A percentile compares a stretch with the other conserved stretches of the same genome.
These are phyloP conservation scores for Pyrenophora seminiperda DNA, from an alignment of 2,329 filamentous ascomycete species.

Conservation along the genomic window DNA sequence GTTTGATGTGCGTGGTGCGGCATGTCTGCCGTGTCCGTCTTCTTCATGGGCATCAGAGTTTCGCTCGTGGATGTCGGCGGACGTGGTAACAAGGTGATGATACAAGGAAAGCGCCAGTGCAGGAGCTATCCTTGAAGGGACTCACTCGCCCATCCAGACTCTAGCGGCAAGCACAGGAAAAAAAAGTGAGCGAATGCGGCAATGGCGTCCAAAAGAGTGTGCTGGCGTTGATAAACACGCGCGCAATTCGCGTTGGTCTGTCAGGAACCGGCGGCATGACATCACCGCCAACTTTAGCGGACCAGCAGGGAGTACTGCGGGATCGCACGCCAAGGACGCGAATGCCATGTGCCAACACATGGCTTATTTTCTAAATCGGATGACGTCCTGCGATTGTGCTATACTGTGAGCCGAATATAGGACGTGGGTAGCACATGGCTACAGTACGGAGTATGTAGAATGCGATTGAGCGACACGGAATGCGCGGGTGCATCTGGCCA, in stretches of 20 bases:
- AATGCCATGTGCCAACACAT: constrained; percentile 1
- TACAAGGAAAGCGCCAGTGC: background rate
- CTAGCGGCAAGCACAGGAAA: constrained; percentile 8
- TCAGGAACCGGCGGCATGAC: constrained; percentile 13
- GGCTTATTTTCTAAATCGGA: background rate
- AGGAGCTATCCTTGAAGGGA: background rate
- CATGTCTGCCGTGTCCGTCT: background rate
- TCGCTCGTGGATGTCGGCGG: background rate
- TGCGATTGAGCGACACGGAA: background rate
- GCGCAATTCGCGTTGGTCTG: constrained; percentile 2
- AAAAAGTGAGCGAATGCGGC: background rate
- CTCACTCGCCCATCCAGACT: constrained; percentile 3
- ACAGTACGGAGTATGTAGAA: too few relatives aligned
- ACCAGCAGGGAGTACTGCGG: background rate
- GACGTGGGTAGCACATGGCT: background rate
- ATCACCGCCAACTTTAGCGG: constrained; percentile 1
- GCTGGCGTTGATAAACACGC: background rate
- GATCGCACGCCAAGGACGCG: background rate
- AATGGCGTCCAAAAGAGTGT: constrained; percentile 1
- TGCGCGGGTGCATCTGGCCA: background rate
- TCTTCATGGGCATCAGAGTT: background rate
- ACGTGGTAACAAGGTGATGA: constrained; percentile 7
- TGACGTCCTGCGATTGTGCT: background rate
- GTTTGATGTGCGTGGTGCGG: background rate
- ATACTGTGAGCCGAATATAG: background rate